Conservation (phyloP, 1,139 yeast genomes). For the Pichia sp. region DNA sequence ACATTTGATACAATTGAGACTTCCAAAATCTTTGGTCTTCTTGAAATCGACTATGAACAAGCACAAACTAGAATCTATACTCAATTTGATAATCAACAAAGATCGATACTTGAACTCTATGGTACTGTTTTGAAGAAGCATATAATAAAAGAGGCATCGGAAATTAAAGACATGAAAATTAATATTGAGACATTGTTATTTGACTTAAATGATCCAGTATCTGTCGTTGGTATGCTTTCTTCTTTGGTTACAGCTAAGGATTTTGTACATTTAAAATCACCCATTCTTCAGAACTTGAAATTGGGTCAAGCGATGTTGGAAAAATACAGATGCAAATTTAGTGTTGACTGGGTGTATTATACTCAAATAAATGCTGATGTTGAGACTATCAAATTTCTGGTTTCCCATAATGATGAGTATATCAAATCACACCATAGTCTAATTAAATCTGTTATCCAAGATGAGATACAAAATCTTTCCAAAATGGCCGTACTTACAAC, state of each 20-base stretch:
- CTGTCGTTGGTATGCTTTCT: constrained; percentile 38
- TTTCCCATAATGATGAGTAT: constrained; percentile 37
- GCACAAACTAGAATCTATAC: constrained; percentile 55
- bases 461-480: constrained; percentile 12
- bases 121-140: constrained; percentile 35
- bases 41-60: constrained; percentile 45
- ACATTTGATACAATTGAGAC: constrained; percentile 54
- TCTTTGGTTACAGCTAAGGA: constrained; percentile 31
- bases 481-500: constrained; percentile 1
- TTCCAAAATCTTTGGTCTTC: constrained; percentile 39
- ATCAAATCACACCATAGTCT: constrained; percentile 36
- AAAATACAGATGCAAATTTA: constrained; percentile 47
- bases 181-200: constrained; percentile 36
- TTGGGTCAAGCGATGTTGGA: constrained; percentile 46
- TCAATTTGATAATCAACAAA: constrained; percentile 61
- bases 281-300: constrained; percentile 32
- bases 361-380: constrained; percentile 63
- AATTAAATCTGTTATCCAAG: constrained; percentile 25
- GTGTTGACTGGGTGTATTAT: constrained; percentile 55
- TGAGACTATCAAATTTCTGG: constrained; percentile 43
- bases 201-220: constrained; percentile 38
- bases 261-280: constrained; percentile 10
- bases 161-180: constrained; percentile 32
- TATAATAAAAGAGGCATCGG: constrained; percentile 32
- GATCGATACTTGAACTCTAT: constrained; percentile 45